phyloP scores from a whole-genome alignment of 2,329 filamentous ascomycete species.

The Fusarium concolor region DNA sequence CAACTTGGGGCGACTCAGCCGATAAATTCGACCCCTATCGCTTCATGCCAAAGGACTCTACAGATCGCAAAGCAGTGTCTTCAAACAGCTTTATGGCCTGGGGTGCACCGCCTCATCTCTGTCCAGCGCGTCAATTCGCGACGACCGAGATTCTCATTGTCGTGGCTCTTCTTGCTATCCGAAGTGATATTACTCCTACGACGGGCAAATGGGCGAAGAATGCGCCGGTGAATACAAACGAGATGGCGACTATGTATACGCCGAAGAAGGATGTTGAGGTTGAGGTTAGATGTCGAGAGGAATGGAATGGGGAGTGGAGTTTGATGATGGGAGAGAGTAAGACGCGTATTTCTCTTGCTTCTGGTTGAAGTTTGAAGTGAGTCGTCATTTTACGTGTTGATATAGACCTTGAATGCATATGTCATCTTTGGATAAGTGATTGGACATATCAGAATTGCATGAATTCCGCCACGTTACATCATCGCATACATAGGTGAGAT shows the following conservation, averaged over 20 bases:
- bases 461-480: too few species aligned
- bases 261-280: constrained; percentile 34
- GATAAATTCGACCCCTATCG: constrained; percentile 35
- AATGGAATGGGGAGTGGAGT: constrained; percentile 36
- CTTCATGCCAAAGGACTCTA: constrained; percentile 18
- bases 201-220: constrained; percentile 9
- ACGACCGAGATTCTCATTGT: constrained; percentile 46
- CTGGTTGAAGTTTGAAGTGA: constrained; percentile 18
- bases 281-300: constrained; percentile 6
- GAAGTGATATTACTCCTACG: constrained; percentile 2
- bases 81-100: constrained; percentile 50
- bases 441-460: too few species aligned
- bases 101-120: constrained; percentile 48
- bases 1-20: constrained; percentile 51
- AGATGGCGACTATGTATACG: constrained; percentile 19
- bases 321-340: constrained; percentile 44
- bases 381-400: background rate
- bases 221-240: constrained; percentile 10
- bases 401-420: background rate
- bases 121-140: constrained; percentile 47
- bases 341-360: constrained; percentile 42
- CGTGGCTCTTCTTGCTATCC: constrained; percentile 19
- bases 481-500: too few species aligned
- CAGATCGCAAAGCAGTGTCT: constrained; percentile 38
- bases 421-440: too few species aligned